Evolutionary conservation across 805 yeast genomes (phyloP), one percentile per base, ranked within the genome.

Genomic region (Dipodascus geniculatus): DNA sequence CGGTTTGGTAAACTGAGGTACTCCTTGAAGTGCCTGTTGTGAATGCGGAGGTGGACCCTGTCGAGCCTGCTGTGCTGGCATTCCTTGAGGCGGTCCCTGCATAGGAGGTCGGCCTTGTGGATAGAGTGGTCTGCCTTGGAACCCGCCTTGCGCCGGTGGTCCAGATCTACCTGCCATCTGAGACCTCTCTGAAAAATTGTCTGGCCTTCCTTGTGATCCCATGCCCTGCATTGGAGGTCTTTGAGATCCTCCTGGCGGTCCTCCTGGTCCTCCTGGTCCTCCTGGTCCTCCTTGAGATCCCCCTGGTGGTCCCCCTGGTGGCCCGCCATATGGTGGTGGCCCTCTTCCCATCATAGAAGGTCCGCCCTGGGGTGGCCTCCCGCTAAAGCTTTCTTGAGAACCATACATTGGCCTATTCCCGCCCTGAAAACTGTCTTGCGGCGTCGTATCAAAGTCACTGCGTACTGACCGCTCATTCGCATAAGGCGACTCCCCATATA

Each of bases 241-340:
- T 17, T 22, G 44, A 8, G 31, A 22, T 17, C 42, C 22, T 11
- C 31, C 48, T 44, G 53, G 52, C 16, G 38, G 44, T 16, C 31
- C 53, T 24, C 38, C 51, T 3, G 51, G 51, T n/a, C n/a, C n/a
- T n/a, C n/a, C n/a, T 11, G 28, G 52, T 2, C 49, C 49, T 17
- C 20, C 42, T 3, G 51, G 54, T 11, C 22, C 38, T 2, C 47
- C 50, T 24, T 50, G 53, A 2, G 44, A 3, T 2, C 33, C 11
- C 11, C 11, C 9, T 6, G 33, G 33, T 6, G 33, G 33, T 28
- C 33, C 9, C 33, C 6, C 11, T 28, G 33, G 6, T 28, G 33
- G 33, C 11, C 33, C 11, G n/a, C n/a, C n/a, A n/a, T n/a, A n/a
- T n/a, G n/a, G n/a, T n/a, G n/a, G n/a, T n/a, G n/a, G n/a, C n/a